Evolutionary conservation across 164 flowering plant genomes (phyloP).

Genomic region (Liriodendron chinense): DNA sequence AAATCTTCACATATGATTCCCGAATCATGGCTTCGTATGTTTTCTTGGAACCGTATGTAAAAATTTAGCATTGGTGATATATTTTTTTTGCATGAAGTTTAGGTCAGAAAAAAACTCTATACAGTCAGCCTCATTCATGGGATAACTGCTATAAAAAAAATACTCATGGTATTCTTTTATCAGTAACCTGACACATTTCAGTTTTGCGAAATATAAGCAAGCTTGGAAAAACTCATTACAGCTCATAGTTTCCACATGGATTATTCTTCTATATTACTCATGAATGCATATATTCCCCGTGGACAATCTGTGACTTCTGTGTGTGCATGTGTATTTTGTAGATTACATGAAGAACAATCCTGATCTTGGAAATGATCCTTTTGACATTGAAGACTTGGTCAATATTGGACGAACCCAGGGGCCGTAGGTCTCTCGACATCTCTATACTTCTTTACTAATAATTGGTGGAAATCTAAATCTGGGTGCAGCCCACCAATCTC

Average conservation of each 20-base stretch:
- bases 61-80: too few relatives aligned
- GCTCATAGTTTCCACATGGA: background rate
- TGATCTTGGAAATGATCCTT: constrained; percentile 79
- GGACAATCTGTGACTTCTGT: background rate
- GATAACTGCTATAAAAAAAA: too few relatives aligned
- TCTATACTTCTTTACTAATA: background rate
- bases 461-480: too few relatives aligned
- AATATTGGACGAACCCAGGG: constrained; percentile 75
- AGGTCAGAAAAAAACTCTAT: too few relatives aligned
- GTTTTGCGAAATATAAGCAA: background rate
- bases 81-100: too few relatives aligned
- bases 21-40: too few relatives aligned
- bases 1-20: too few relatives aligned
- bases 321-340: constrained; percentile 16
- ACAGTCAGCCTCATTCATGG: too few relatives aligned
- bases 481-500: background rate
- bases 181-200: background rate
- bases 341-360: constrained; percentile 65
- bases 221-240: background rate
- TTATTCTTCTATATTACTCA: background rate
- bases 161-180: too few relatives aligned
- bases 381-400: constrained; percentile 97
- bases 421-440: constrained; percentile 55
- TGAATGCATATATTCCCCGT: background rate
- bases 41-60: too few relatives aligned